A percentile compares a stretch with the other conserved stretches of the same genome.
Evolutionary conservation across 495 filamentous ascomycete species (phyloP).

Genomic region (Aspergillus cavernicola): DNA sequence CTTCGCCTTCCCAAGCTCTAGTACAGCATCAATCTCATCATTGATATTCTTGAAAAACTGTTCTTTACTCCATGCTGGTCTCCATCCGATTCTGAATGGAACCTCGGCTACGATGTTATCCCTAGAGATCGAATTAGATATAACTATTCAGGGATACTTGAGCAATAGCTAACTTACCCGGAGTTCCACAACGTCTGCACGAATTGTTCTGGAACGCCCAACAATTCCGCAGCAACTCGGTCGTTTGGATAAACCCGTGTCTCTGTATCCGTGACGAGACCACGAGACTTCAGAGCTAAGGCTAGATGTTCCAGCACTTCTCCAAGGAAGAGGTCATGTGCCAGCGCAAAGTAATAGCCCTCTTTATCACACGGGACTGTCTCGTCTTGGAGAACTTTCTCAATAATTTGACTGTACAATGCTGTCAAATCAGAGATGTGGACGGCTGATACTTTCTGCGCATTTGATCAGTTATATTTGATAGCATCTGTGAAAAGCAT

Average conservation of each 20-base stretch:
- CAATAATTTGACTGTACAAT: not conserved
- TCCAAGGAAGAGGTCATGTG: not conserved
- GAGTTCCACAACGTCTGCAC: constrained; percentile 1
- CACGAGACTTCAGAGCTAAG: not conserved
- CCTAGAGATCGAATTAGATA: not conserved
- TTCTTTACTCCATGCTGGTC: not conserved
- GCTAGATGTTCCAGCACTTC: not conserved
- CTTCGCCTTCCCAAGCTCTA: constrained; percentile 1
- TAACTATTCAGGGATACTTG: not conserved
- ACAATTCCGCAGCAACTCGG: not conserved
- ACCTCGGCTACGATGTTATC: not conserved
- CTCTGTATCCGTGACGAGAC: not conserved
- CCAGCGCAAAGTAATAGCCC: not conserved
- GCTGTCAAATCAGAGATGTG: not conserved
- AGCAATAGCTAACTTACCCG: not conserved
- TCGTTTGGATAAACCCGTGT: not conserved
- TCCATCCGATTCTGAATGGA: not conserved
- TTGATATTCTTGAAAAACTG: not conserved
- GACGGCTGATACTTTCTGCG: not conserved
- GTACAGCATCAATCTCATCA: not conserved
- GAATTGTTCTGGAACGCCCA: not conserved
- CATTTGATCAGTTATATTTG: not conserved
- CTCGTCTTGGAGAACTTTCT: not conserved
- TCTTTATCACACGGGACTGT: not conserved
- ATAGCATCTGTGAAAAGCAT: not conserved